These are phyloP conservation scores for Gastrodia elata DNA, from an alignment of 106 monocot species.

Conservation along the genomic window DNA sequence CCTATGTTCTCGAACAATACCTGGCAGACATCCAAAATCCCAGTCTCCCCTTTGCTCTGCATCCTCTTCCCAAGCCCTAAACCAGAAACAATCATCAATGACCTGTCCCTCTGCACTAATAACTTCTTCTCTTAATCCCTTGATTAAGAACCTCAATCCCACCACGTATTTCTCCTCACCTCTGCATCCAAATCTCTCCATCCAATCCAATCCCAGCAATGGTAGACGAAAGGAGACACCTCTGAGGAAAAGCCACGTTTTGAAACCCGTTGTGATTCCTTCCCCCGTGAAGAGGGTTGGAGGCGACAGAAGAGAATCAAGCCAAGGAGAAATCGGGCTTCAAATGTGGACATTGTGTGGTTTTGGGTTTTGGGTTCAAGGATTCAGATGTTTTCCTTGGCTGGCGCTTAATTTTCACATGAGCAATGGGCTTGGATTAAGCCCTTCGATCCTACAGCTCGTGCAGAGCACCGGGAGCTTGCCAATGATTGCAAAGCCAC, in stretches of 20 bases:
- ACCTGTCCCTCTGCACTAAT: conserved; percentile 4
- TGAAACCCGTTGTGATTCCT: conserved; percentile 3
- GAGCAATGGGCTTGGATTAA: conserved; percentile 40
- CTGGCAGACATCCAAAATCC: too few relatives aligned
- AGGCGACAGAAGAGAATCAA: background rate
- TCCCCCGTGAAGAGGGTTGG: background rate
- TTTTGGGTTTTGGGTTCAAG: conserved; percentile 75
- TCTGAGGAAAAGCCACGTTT: background rate
- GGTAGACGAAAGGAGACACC: background rate
- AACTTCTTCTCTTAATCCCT: background rate
- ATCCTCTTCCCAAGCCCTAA: background rate
- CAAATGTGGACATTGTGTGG: conserved; percentile 48
- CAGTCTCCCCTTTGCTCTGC: background rate
- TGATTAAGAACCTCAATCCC: background rate
- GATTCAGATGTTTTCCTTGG: conserved; percentile 94
- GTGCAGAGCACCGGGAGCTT: conserved; percentile 69
- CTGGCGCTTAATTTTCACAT: conserved; percentile 81
- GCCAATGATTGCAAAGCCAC: conserved; percentile 86
- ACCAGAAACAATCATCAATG: conserved; percentile 4
- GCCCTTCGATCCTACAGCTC: conserved; percentile 60
- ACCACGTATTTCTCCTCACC: background rate
- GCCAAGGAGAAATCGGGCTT: background rate
- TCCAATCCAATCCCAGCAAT: background rate
- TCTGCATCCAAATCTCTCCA: background rate
- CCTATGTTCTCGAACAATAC: too few relatives aligned